Conservation (phyloP, 2,329 filamentous ascomycete genomes). For the Didymellaceae sp. region DNA sequence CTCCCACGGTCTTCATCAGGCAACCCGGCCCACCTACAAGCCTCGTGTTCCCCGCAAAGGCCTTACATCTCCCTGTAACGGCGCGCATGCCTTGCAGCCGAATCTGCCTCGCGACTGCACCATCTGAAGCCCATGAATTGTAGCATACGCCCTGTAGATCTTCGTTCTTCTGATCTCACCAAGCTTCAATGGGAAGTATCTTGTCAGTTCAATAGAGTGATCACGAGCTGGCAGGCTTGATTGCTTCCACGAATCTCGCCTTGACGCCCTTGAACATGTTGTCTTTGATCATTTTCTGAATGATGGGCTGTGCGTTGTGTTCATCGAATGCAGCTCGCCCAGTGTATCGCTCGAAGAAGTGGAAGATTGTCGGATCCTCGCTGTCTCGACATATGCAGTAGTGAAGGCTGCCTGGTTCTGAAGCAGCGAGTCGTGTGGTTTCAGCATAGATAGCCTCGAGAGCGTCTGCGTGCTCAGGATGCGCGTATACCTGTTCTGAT, state of each 20-base stretch:
- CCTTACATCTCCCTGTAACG: too few relatives aligned
- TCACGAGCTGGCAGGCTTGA: slow-evolving; percentile 7
- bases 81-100: too few relatives aligned
- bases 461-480: slow-evolving; percentile 12
- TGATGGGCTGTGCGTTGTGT: slow-evolving; percentile 11
- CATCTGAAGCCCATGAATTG: too few relatives aligned
- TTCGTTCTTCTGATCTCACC: too few relatives aligned
- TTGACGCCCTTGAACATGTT: slow-evolving; percentile 7
- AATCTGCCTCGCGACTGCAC: too few relatives aligned
- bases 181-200: too few relatives aligned
- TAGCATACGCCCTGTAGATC: too few relatives aligned
- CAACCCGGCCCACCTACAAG: too few relatives aligned
- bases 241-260: slow-evolving; percentile 15
- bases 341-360: slow-evolving; percentile 15
- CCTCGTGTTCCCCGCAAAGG: too few relatives aligned
- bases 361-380: slow-evolving; percentile 7
- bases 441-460: slow-evolving; percentile 14
- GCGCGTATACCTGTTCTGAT: slow-evolving; percentile 9
- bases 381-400: slow-evolving; percentile 14
- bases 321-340: slow-evolving; percentile 9
- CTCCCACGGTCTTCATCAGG: too few relatives aligned
- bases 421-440: slow-evolving; percentile 9
- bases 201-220: background rate
- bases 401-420: slow-evolving; percentile 10
- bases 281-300: slow-evolving; percentile 6